Base-by-base conservation (phyloP, 1,284 basidiomycete species). In the Ceratobasidium sp. region DNA sequence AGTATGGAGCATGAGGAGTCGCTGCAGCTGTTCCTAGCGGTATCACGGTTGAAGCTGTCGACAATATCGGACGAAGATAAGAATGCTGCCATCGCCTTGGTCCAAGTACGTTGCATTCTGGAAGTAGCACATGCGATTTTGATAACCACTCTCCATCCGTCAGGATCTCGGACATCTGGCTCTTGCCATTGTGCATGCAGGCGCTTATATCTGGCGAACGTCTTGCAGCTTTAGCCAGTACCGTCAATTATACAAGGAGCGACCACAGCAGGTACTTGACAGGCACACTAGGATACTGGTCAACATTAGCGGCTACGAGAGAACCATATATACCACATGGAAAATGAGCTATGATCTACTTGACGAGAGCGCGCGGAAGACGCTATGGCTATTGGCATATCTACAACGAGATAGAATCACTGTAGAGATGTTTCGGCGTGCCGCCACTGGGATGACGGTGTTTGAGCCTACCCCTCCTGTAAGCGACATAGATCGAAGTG, bases 1-100 rank as follows among this genome's bases (percentile, higher is more conserved):
- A 44, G 17, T n/a, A 73, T 78, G 77, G 52, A 44, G n/a, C 59
- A 40, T 15, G 68, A 67, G 1, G 77, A 78, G 9, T 59, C 68
- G 4, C 9, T 74, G 3, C 46, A 46, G 17, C n/a, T 67, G 26
- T 28, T 78, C 4, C 46, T 62, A 12, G 57, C 42, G 17, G 42
- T 61, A n/a, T 59, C 70, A 2, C 10, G 56, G n/a, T 9, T 26
- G 20, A 10, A 23, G 9, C 33, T 44, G 20, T n/a, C 1, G 5
- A n/a, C 6, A n/a, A 3, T 77, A 17, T 54, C 50, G 20, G 6
- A 1, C 50, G 7, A 50, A 7, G 38, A 62, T 3, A 44, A 44
- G n/a, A 61, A 64, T 2, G 50, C 50, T 7, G 68, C 62, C 17
- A 48, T 0, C 15, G 48, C 52, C 1, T 38, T 73, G 10, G 13